Evolutionary conservation across 2,329 filamentous ascomycete species (phyloP), one percentile per base, ranked within the genome.

Genomic region (Didymella lethalis): DNA sequence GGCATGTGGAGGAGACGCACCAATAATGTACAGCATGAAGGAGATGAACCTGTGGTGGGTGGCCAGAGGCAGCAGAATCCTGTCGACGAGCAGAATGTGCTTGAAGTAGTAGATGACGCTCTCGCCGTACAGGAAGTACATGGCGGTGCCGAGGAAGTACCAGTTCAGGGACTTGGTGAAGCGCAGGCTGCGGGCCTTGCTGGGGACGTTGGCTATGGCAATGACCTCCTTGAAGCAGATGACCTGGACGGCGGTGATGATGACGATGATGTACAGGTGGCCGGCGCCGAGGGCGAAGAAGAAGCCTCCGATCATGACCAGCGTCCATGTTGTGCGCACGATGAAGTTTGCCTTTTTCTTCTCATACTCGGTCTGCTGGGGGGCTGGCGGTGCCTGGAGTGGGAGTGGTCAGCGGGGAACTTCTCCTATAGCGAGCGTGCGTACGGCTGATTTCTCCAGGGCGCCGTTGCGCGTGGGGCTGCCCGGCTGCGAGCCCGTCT

Each of bases 51-150:
- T 87, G 78, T 99, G 95, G 81, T 99, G 95, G 16, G 94, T 98
- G 54, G 95, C 93, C 75, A 99, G 88, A 8, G 95, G 95, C 57
- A 97, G 83, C 62, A 99, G 83, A 45, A 98, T 91, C 78, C 90
- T 92, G 80, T 99, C 95, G 45, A 99, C 93, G 59, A 99, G 82
- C 43, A 99, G 88, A 67, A 99, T 94, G 77, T 99, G 95, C 85
- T 99, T 99, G 82, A 99, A 99, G 81, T 99, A 99, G 82, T 99
- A 99, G 73, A 99, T 97, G 74, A 99, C 94, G 72, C 92, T 97
- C 81, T 99, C 95, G 74, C 95, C 95, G 76, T 99, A 99, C 49
- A 99, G 84, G 71, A 97, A 99, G 83, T 99, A 99, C 94, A 99
- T 98, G 68, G 94, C 97, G 26, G 91, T 92, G n/a, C 93, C 95